phyloP scores from a whole-genome alignment of 2,329 filamentous ascomycete species.

The Cordyceps cateniannulata region DNA sequence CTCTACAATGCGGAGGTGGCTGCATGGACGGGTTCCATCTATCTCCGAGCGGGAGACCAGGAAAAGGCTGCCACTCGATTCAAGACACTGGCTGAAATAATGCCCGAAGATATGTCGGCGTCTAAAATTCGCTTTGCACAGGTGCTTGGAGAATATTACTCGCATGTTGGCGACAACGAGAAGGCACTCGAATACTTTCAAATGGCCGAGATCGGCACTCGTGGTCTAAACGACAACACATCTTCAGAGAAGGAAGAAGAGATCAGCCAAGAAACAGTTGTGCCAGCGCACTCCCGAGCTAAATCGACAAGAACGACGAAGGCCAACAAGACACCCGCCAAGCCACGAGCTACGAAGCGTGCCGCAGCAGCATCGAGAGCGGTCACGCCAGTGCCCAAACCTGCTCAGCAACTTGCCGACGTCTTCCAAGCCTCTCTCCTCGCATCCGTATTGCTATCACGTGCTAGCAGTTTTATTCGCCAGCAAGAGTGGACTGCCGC shows the following conservation, averaged over 20 bases:
- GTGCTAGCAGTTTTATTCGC: conserved; percentile 39
- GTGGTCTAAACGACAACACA: neutral
- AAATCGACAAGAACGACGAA: conserved; percentile 11
- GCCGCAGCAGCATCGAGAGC: conserved; percentile 17
- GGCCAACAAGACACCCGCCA: conserved; percentile 12
- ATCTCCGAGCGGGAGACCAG: conserved; percentile 50
- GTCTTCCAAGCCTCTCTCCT: conserved; percentile 31
- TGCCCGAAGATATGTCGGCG: conserved; percentile 35
- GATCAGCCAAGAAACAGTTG: conserved; percentile 11
- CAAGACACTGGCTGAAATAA: conserved; percentile 45
- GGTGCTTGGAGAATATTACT: conserved; percentile 49
- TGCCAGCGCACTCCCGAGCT: conserved; percentile 14
- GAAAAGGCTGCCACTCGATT: conserved; percentile 47
- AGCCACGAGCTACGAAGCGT: conserved; percentile 8
- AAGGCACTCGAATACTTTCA: conserved; percentile 37
- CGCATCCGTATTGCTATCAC: conserved; percentile 29
- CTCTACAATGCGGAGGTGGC: conserved; percentile 50
- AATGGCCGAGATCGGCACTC: conserved; percentile 36
- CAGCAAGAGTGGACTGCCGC: conserved; percentile 54
- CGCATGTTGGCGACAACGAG: conserved; percentile 39
- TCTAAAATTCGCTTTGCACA: conserved; percentile 41
- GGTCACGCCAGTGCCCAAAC: conserved; percentile 17
- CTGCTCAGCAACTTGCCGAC: conserved; percentile 23
- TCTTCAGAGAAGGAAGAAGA: conserved; percentile 14
- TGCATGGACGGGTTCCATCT: conserved; percentile 49